A percentile compares a stretch with the other conserved stretches of the same genome.
Conservation (phyloP, 1,139 yeast genomes). For the Hansenula sp. region DNA sequence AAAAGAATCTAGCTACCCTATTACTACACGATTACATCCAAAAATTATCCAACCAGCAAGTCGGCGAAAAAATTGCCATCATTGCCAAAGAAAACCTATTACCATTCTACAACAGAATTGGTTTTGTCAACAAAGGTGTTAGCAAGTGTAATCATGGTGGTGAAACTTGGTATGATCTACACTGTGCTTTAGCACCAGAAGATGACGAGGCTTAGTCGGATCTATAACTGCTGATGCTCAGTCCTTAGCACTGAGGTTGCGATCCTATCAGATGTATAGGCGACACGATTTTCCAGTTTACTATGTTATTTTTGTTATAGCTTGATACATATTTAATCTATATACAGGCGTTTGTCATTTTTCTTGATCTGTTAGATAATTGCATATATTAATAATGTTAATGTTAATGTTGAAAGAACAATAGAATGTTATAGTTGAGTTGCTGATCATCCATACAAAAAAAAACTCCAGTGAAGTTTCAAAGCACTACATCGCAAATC, state of each 20-base stretch:
- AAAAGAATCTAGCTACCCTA: slow-evolving; percentile 77
- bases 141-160: slow-evolving; percentile 61
- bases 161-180: slow-evolving; percentile 63
- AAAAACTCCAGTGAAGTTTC: too few relatives aligned
- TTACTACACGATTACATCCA: slow-evolving; percentile 87
- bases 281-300: not conserved
- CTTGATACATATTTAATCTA: too few relatives aligned
- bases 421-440: too few relatives aligned
- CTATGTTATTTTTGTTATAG: too few relatives aligned
- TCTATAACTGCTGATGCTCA: not conserved
- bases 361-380: too few relatives aligned
- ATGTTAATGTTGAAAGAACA: too few relatives aligned
- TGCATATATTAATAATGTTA: too few relatives aligned
- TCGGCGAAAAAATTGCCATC: slow-evolving; percentile 74
- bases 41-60: slow-evolving; percentile 80
- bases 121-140: slow-evolving; percentile 63
- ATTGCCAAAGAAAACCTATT: slow-evolving; percentile 68
- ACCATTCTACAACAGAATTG: slow-evolving; percentile 77
- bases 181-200: slow-evolving; percentile 57
- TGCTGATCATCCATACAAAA: too few relatives aligned
- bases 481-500: too few relatives aligned
- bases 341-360: too few relatives aligned
- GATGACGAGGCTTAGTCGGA: slow-evolving; percentile 38
- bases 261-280: not conserved
- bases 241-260: not conserved